phyloP scores from a whole-genome alignment of 441 rosid species.

The Corymbia calophylla region DNA sequence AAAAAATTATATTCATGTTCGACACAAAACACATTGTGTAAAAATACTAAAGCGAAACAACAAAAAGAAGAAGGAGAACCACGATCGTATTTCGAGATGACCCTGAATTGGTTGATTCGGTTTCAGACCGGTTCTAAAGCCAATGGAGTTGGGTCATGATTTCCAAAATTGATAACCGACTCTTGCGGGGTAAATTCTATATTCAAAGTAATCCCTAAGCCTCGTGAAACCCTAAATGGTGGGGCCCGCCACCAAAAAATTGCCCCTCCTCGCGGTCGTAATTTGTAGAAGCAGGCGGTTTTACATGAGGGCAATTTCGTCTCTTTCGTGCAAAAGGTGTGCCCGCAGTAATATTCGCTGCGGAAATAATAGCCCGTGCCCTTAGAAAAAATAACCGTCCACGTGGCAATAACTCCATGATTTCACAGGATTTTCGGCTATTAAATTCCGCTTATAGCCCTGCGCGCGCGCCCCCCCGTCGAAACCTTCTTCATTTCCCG shows the following conservation, averaged over 20 bases:
- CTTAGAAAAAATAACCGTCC: neutral
- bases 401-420: neutral
- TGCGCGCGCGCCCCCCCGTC: neutral
- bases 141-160: neutral
- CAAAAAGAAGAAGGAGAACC: neutral
- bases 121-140: too few relatives aligned
- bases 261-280: neutral
- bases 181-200: fast-evolving
- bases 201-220: neutral
- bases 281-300: neutral
- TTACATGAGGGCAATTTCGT: neutral
- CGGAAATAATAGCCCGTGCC: neutral
- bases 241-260: neutral
- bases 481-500: neutral
- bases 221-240: neutral
- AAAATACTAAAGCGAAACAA: too few relatives aligned
- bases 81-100: neutral
- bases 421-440: neutral
- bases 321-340: neutral
- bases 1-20: too few relatives aligned
- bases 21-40: too few relatives aligned
- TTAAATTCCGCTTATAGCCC: neutral
- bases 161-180: fast-evolving
- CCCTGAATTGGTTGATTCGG: fast-evolving
- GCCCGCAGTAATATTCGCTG: neutral